Conservation (phyloP, 2,329 filamentous ascomycete genomes). For the Fusarium sp. region DNA sequence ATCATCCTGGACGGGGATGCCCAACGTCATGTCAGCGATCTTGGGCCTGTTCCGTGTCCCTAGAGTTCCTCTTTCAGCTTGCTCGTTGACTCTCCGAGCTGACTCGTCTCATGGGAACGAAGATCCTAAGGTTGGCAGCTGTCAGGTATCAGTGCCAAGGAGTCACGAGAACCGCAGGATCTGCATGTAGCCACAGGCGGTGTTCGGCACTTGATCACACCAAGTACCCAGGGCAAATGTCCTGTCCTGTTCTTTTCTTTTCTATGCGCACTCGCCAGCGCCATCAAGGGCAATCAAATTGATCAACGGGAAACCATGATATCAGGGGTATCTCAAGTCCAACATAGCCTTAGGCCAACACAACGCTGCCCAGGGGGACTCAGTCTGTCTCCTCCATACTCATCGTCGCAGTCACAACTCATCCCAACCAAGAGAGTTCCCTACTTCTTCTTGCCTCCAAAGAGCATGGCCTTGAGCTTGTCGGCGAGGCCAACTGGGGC, state of each 20-base stretch:
- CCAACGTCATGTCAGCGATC: conserved; percentile 40
- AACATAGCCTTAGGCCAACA: conserved; percentile 24
- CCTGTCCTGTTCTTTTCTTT: not conserved
- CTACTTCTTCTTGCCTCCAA: conserved; percentile 63
- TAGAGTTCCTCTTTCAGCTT: conserved; percentile 9
- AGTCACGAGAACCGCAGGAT: conserved; percentile 3
- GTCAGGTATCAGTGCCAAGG: conserved; percentile 25
- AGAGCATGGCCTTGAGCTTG: conserved; percentile 68
- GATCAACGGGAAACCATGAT: conserved; percentile 32
- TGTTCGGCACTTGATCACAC: conserved; percentile 12
- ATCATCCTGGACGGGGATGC: conserved; percentile 29
- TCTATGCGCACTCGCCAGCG: conserved; percentile 18
- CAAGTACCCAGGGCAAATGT: not conserved
- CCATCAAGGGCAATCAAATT: conserved; percentile 18
- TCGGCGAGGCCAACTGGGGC: conserved; percentile 63
- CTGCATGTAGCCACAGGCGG: not conserved
- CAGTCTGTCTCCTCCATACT: conserved; percentile 6
- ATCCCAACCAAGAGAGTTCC: not conserved
- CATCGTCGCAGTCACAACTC: conserved; percentile 3
- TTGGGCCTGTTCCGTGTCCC: conserved; percentile 6
- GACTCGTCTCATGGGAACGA: not conserved
- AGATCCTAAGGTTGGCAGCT: conserved; percentile 2
- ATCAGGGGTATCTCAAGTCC: conserved; percentile 44
- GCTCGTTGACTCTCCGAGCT: not conserved
- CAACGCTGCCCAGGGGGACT: conserved; percentile 6